phyloP scores from a whole-genome alignment of 768 basidiomycete species.

The Rossbeevera mucosa region DNA sequence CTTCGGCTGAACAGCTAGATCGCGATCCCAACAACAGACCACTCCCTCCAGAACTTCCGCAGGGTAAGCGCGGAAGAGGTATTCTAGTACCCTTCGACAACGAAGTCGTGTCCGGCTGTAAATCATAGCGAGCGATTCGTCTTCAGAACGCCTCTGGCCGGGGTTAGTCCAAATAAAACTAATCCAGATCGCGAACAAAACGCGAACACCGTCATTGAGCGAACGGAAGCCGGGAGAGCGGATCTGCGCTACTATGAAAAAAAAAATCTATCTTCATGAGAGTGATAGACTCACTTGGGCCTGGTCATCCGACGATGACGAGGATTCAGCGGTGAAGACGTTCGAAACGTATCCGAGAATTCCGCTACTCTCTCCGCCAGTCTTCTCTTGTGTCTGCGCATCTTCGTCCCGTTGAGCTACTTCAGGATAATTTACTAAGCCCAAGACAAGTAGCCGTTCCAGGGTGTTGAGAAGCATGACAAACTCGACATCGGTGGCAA shows the following conservation, averaged over 20 bases:
- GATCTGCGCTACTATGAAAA: conserved; percentile 36
- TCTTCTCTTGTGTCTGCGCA: conserved; percentile 45
- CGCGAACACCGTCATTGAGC: conserved; percentile 76
- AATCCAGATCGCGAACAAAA: conserved; percentile 73
- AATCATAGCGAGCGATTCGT: conserved; percentile 65
- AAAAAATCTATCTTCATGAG: neutral
- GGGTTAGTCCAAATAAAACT: conserved; percentile 49
- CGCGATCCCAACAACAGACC: conserved; percentile 76
- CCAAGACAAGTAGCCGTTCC: conserved; percentile 76
- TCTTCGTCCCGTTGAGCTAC: conserved; percentile 54
- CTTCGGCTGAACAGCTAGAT: conserved; percentile 42
- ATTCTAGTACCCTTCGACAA: conserved; percentile 76
- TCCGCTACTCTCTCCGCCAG: conserved; percentile 52
- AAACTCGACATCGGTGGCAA: conserved; percentile 74
- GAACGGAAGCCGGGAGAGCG: conserved; percentile 73
- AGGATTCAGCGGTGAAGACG: conserved; percentile 78
- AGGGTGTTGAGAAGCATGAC: conserved; percentile 79
- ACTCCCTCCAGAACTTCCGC: conserved; percentile 80
- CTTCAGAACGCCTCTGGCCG: conserved; percentile 45
- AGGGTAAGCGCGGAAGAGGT: conserved; percentile 76
- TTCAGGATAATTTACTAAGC: conserved; percentile 57
- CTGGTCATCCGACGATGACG: conserved; percentile 48
- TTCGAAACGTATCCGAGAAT: conserved; percentile 87
- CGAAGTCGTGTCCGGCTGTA: conserved; percentile 63
- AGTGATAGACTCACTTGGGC: conserved; percentile 43